Conservation (phyloP, 495 filamentous ascomycete genomes). For the Hypomontagnella monticulosa region DNA sequence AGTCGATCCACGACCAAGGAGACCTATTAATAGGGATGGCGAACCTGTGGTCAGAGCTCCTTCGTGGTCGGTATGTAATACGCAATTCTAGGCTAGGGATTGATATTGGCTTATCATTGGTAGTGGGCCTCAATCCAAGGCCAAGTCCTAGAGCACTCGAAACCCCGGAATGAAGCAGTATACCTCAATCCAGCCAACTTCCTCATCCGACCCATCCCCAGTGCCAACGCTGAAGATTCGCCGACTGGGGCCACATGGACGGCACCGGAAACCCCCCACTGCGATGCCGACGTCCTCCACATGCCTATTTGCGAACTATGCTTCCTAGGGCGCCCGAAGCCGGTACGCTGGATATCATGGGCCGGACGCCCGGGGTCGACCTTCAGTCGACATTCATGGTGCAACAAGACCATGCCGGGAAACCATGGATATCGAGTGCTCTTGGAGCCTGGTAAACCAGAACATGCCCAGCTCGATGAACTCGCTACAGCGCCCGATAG, state of each 20-base stretch:
- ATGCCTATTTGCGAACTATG: constrained; percentile 27
- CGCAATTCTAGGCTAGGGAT: not conserved
- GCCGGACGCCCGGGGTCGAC: not conserved
- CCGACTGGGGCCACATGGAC: constrained; percentile 3
- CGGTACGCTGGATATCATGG: constrained; percentile 1
- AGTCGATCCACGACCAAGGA: not conserved
- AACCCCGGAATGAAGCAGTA: not conserved
- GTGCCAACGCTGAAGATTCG: not conserved
- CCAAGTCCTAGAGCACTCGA: constrained; percentile 1
- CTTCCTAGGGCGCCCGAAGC: constrained; percentile 33
- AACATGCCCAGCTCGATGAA: not conserved
- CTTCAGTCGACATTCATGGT: not conserved
- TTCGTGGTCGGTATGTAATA: constrained; percentile 31
- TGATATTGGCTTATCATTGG: not conserved
- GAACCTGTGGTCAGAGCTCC: constrained; percentile 21
- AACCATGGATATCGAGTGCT: constrained; percentile 16
- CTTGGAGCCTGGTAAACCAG: constrained; percentile 13
- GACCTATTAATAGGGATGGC: constrained; percentile 7
- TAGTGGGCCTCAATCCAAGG: constrained; percentile 35
- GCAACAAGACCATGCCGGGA: not conserved
- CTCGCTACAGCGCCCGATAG: not conserved
- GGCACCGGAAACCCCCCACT: not conserved
- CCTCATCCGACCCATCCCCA: constrained; percentile 24
- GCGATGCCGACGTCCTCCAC: constrained; percentile 29
- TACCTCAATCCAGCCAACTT: constrained; percentile 16